These are phyloP conservation scores for Talaromyces borbonicus DNA, from an alignment of 495 filamentous ascomycete genomes.

Conservation along the genomic window DNA sequence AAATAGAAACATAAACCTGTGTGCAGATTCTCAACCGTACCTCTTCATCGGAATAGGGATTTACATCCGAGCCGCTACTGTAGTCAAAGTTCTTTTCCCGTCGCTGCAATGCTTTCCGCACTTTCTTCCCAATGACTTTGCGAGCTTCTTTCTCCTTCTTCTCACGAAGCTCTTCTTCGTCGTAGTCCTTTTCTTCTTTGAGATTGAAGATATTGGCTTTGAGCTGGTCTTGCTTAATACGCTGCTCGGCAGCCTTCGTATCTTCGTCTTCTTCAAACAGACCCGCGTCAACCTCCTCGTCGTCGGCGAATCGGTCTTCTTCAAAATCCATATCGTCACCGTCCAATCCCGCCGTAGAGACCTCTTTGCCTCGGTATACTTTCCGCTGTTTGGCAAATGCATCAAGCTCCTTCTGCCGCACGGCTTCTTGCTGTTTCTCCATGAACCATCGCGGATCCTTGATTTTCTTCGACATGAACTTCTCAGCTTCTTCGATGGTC, in stretches of 20 bases:
- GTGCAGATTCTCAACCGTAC: constrained; percentile 15
- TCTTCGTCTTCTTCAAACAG: constrained; percentile 83
- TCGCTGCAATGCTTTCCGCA: constrained; percentile 69
- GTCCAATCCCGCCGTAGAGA: constrained; percentile 32
- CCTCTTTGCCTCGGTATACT: constrained; percentile 35
- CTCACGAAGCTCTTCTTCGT: constrained; percentile 63
- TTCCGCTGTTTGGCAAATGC: constrained; percentile 37
- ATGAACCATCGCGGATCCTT: constrained; percentile 74
- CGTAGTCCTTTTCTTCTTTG: constrained; percentile 77
- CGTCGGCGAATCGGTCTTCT: constrained; percentile 67
- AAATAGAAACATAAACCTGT: too few relatives aligned
- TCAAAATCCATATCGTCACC: constrained; percentile 52
- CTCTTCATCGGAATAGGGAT: constrained; percentile 62
- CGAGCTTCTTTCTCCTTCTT: constrained; percentile 56
- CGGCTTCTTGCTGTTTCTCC: constrained; percentile 44
- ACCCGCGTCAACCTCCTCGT: constrained; percentile 70
- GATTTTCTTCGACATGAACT: constrained; percentile 61
- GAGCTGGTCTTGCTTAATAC: constrained; percentile 79
- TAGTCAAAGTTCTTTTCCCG: constrained; percentile 80
- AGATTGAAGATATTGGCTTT: constrained; percentile 78
- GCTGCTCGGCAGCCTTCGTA: constrained; percentile 71
- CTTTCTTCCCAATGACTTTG: constrained; percentile 60
- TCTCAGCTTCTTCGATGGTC: constrained; percentile 78
- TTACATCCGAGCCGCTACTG: constrained; percentile 59
- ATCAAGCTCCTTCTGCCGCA: constrained; percentile 40